A percentile compares a stretch with the other conserved stretches of the same genome.
phyloP scores from a whole-genome alignment of 2,329 filamentous ascomycete species.

The Pseudopithomyces chartarum region DNA sequence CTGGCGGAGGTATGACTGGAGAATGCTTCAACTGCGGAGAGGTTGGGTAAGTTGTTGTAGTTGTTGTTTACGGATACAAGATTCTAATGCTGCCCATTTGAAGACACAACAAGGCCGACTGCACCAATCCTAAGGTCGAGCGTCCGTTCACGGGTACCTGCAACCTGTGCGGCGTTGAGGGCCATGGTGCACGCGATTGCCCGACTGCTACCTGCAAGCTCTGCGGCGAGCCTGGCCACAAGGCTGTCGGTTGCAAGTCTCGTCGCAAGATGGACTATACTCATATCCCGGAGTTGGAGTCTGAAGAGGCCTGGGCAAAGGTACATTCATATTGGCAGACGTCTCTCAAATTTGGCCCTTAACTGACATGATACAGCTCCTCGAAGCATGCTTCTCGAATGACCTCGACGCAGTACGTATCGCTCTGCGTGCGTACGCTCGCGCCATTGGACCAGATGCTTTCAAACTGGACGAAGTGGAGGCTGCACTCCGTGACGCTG shows the following conservation, averaged over 20 bases:
- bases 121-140: constrained; percentile 60
- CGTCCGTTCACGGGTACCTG: constrained; percentile 62
- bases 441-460: constrained; percentile 41
- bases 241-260: constrained; percentile 54
- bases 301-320: constrained; percentile 56
- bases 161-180: constrained; percentile 59
- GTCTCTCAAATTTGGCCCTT: too few species aligned
- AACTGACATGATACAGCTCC: constrained; percentile 32
- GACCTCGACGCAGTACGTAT: constrained; percentile 58
- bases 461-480: constrained; percentile 57
- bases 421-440: constrained; percentile 55
- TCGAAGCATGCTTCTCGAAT: constrained; percentile 53
- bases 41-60: constrained; percentile 41
- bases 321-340: too few species aligned
- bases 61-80: not conserved
- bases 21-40: constrained; percentile 67
- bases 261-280: constrained; percentile 40
- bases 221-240: constrained; percentile 56
- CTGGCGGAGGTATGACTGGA: constrained; percentile 44
- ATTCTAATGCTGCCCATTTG: not conserved
- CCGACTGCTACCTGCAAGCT: constrained; percentile 64
- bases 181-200: constrained; percentile 66
- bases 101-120: constrained; percentile 65
- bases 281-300: constrained; percentile 52
- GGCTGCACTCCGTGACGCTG: constrained; percentile 54